Evolutionary conservation across 345 rosid species (phyloP), one percentile per base, ranked within the genome.

Genomic region (Eucalyptus regnans): DNA sequence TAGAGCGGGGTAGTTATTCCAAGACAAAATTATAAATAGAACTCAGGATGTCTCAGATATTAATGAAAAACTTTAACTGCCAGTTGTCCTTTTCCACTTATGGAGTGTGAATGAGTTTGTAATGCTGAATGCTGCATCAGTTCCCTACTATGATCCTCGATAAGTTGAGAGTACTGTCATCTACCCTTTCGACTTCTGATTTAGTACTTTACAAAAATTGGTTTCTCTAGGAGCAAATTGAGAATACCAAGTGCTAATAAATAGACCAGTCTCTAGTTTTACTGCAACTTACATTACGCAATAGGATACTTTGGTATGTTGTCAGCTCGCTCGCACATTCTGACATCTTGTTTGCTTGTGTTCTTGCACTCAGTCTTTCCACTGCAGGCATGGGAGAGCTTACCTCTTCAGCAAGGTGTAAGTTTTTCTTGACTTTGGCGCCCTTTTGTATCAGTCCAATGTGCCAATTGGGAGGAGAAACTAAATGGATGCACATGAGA

Each of bases 371-470:
- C 95, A 98, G 99, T 91, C 97, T 88, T 98, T 98, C 94, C 96
- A 95, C 86, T 29, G 93, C 95, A 96, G 93, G 93, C 97, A 98
- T 93, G 99, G 99, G 92, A 96, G 94, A 92, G 99, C 99, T 90
- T 98, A 97, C 93, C 99, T 98, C 93, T 98, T 98, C 96, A 91
- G 87, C 86, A 96, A 96, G 91, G 99, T 97, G 99, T 98, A 97
- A 98, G 99, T 96, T 90, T 91, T 94, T 90, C 93, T 86, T 89
- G 89, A 86, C 81, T 90, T 91, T 85, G 90, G 81, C 48, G 71
- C 87, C 91, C 89, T 50, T 49, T 90, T 49, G 58, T 23, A 56
- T 50, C 18, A 7, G 66, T 81, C 44, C 50, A 76, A 76, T 80
- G 79, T 86, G 90, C 86, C 56, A 9, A 37, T 76, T 41, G 48